phyloP scores from a whole-genome alignment of 768 basidiomycete genomes.

The Lactarius tabidus region DNA sequence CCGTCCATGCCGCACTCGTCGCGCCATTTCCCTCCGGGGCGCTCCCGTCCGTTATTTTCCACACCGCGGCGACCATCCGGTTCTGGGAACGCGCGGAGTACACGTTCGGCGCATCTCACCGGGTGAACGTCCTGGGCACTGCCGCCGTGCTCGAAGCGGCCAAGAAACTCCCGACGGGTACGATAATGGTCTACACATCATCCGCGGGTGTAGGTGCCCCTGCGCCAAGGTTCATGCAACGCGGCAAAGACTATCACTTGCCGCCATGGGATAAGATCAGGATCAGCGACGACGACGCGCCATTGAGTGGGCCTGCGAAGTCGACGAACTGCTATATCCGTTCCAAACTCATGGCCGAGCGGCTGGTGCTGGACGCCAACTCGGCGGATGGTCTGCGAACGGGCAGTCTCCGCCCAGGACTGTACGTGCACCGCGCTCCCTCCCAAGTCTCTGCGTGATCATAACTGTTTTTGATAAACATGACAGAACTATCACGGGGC shows the following conservation, averaged over 20 bases:
- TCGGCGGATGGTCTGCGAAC: slow-evolving; percentile 44
- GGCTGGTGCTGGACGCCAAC: slow-evolving; percentile 52
- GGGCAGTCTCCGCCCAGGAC: slow-evolving; percentile 36
- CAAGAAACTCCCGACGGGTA: slow-evolving; percentile 32
- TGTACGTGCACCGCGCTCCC: slow-evolving; percentile 26
- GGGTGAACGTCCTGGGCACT: slow-evolving; percentile 50
- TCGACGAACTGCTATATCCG: slow-evolving; percentile 49
- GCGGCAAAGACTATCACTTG: slow-evolving; percentile 28
- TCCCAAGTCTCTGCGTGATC: neutral
- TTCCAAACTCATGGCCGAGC: slow-evolving; percentile 52
- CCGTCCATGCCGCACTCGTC: slow-evolving; percentile 30
- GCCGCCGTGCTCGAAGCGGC: slow-evolving; percentile 41
- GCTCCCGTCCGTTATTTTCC: slow-evolving; percentile 28
- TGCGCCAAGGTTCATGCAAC: slow-evolving; percentile 35
- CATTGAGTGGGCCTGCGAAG: slow-evolving; percentile 37
- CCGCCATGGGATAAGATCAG: slow-evolving; percentile 21
- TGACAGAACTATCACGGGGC: slow-evolving; percentile 36
- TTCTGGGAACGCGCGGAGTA: slow-evolving; percentile 29
- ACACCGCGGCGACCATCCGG: slow-evolving; percentile 28
- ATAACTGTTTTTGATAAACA: too few species aligned
- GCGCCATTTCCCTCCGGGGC: slow-evolving; percentile 26
- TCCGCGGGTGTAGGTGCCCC: slow-evolving; percentile 46
- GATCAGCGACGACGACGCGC: slow-evolving; percentile 49
- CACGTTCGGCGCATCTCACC: slow-evolving; percentile 25
- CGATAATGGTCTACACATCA: slow-evolving; percentile 45